A percentile compares a stretch with the other conserved stretches of the same genome.
These are phyloP conservation scores for Lasiodiplodia gonubiensis DNA, from an alignment of 2,329 filamentous ascomycete species.

Conservation along the genomic window DNA sequence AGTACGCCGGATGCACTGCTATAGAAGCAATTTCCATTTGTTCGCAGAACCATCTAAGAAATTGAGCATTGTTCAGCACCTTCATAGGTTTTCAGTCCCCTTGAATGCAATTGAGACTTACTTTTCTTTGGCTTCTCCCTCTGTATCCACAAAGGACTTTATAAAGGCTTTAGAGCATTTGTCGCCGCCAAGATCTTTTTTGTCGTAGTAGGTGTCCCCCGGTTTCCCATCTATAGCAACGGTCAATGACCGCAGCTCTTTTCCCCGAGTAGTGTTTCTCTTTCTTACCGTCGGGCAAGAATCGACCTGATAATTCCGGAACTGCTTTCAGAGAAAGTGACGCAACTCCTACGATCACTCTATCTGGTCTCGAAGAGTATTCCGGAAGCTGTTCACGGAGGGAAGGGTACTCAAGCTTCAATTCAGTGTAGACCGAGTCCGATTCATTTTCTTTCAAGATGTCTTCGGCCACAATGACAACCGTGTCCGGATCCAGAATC, in stretches of 20 bases:
- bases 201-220: not conserved
- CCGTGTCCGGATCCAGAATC: not conserved
- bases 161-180: not conserved
- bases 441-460: not conserved
- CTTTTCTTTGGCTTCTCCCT: not conserved
- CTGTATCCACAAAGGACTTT: not conserved
- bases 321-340: not conserved
- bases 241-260: not conserved
- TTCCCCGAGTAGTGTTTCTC: too few species aligned
- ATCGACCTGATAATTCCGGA: not conserved
- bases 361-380: not conserved
- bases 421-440: not conserved
- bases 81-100: too few species aligned
- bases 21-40: not conserved
- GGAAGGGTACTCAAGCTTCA: not conserved
- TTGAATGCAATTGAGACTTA: not conserved
- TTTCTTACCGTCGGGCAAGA: not conserved
- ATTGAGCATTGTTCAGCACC: not conserved
- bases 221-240: not conserved
- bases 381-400: not conserved
- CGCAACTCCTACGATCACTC: not conserved
- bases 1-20: not conserved
- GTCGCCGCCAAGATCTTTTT: not conserved
- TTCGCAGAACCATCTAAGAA: not conserved
- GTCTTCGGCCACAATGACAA: not conserved